Base-by-base conservation (phyloP, 306 rosid genomes). In the Quercus agrifolia region DNA sequence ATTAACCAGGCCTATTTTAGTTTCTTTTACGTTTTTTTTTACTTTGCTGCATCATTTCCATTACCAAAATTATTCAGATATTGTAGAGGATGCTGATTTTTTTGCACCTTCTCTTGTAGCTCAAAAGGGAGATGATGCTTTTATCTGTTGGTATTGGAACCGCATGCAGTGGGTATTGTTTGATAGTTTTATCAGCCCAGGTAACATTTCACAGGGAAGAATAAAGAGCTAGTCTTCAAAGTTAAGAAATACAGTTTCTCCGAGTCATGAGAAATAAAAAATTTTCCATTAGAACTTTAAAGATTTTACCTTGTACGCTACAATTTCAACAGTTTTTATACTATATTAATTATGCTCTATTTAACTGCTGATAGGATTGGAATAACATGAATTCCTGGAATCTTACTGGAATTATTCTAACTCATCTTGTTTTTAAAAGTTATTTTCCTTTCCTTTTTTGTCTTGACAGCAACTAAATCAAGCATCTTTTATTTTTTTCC, bases 41-140 rank as follows among this genome's bases (percentile, higher is more conserved):
- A 4, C 23, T 33, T 18, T 33, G 46, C 25, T 19, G n/a, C 44
- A 67, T 31, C 6, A 31, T 67, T 19, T 17, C 9, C n/a, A 19
- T 6, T 49, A 61, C 27, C 41, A 30, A 56, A 31, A 10, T 78
- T 81, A 56, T 70, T 58, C 61, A 66, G 17, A 54, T 58, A 64
- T 70, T 72, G 30, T 57, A 62, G 73, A 78, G 73, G 77, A 38
- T 82, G 54, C 79, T 80, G 73, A 81, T 59, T 83, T 83, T 59
- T 61, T 61, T 85, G 55, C 33, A 17, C 77, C 33, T 41, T 80
- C 77, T 23, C 70, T 74, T 87, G 66, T 90, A 94, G 99, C 83
- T 94, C 81, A 91, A 94, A 93, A 91, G 97, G 89, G 99, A 94
- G 82, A 23, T 92, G 74, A 76, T 89, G 70, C 87, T 94, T 80